These are phyloP conservation scores for Scenedesmus sp. DNA, from an alignment of 163 green algal species.

Conservation along the genomic window DNA sequence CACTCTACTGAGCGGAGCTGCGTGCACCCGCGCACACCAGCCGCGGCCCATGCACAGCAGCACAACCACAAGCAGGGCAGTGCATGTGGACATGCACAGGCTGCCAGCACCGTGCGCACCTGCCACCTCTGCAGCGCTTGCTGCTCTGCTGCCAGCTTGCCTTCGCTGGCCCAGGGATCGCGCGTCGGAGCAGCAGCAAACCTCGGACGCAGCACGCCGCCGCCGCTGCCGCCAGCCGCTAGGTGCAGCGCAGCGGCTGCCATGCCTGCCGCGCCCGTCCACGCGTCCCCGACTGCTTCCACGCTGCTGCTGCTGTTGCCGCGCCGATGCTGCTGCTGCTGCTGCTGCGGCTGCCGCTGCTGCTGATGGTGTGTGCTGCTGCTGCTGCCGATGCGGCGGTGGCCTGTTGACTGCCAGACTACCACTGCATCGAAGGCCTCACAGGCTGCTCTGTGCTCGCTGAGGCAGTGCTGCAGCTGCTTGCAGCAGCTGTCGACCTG, in stretches of 20 bases:
- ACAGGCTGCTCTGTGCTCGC: constrained; percentile 50
- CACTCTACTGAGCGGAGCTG: no score
- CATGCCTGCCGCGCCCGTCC: background rate
- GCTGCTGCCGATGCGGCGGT: background rate
- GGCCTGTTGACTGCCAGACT: background rate
- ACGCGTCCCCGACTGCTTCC: constrained; percentile 27
- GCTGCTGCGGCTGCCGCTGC: background rate
- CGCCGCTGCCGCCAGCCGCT: background rate
- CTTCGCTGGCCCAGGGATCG: constrained; percentile 82
- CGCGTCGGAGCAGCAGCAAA: constrained; percentile 57
- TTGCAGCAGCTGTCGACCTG: constrained; percentile 57
- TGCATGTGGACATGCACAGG: no score
- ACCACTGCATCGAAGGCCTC: constrained; percentile 30
- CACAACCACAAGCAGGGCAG: background rate
- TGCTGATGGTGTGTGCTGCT: constrained; percentile 3
- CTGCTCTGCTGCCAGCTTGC: constrained; percentile 73
- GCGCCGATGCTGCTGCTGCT: background rate
- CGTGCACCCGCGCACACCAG: no score
- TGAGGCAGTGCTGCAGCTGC: constrained; percentile 50
- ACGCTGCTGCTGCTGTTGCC: constrained; percentile 29
- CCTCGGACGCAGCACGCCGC: constrained; percentile 11
- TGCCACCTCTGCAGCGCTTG: constrained; percentile 65
- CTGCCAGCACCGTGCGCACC: no score
- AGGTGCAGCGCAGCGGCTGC: constrained; percentile 12
- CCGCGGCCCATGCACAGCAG: background rate